Base-by-base conservation (phyloP, 768 basidiomycete genomes). In the Termitomyces sp. region DNA sequence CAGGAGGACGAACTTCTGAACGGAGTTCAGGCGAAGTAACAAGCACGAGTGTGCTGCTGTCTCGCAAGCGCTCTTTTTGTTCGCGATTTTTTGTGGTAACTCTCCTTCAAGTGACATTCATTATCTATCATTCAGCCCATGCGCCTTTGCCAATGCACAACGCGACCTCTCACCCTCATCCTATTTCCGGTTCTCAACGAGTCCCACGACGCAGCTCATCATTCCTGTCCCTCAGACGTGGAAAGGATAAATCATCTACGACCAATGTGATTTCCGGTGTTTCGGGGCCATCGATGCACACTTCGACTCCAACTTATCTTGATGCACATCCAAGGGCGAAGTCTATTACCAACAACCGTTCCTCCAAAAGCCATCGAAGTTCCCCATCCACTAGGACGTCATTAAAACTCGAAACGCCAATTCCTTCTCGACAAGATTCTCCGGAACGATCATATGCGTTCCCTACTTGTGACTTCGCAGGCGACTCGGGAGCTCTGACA, bases 181-280 rank as follows among this genome's bases (percentile, higher is more conserved):
- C 54, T 26, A 13, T 71, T 58, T 53, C 65, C 50, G 58, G 65
- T 54, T 68, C 72, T 22, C 67, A 76, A 41, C 79, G 75, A 56
- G 69, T 70, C 27, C 79, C 83, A 16, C 75, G 77, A 58, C 83
- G 81, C 68, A 84, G 77, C 62, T 71, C 77, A 22, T 84, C 86
- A 8, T 82, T 84, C 65, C 67, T 84, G 34, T 85, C 86, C 27
- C 71, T 84, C 48, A 72, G 77, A 58, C 76, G 76, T 58, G 80
- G 80, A 69, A 79, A 76, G 65, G 72, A 78, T 58, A 75, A 75
- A 66, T 67, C 67, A 13, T 54, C 57, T 43, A 58, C 68, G 58
- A 27, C 68, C 49, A 61, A 47, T 55, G 59, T 64, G 43, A 61
- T 60, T 55, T 49, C 57, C 55, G 67, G 68, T 56, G 57, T 65